Base-by-base conservation (phyloP, 371 early-diverging fungal species). In the Quaeritorhiza haematococci region DNA sequence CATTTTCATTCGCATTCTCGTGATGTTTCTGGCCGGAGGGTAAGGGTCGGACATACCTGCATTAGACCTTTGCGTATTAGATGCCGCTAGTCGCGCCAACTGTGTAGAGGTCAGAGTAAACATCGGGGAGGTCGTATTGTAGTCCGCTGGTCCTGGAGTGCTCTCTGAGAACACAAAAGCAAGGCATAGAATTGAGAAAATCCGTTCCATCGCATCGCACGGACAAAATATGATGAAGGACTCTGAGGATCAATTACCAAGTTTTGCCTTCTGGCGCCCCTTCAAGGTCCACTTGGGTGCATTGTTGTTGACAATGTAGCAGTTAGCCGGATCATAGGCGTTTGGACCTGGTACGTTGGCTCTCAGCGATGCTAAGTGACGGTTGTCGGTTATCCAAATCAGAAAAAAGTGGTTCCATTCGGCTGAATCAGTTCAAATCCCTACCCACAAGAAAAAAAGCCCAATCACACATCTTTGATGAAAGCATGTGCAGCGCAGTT, bases 61-160 rank as follows among this genome's bases (percentile, higher is more conserved):
- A 49, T 38, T 38, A 24, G 24, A 29, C 17, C 19, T 27, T 29
- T 56, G 32, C 17, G 48, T 32, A 34, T 33, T n/a, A 53, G 7
- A 27, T 24, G 8, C n/a, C 21, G 62, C 59, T 17, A 57, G 26
- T 5, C 58, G 24, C 4, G 58, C 58, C 17, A 64, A 24, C 33
- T 64, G 59, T 38, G 62, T 65, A 2, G 56, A 56, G 10, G 50
- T 45, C 1, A 60, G 5, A 1, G 48, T 38, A 19, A 38, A 43
- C 0, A 26, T 34, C 38, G 49, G 7, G 13, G 59, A 23, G 2
- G 46, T 51, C 28, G 63, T 45, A 35, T 58, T 60, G 56, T 75
- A 75, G 60, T 70, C 71, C 0, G 76, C 71, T 3, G 76, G 76
- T 0, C 76, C 76, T 7, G 76, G 76, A 3, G 62, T 70, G 45